Conservation (phyloP, 164 flowering plant genomes). For the Tinospora cordifolia region DNA sequence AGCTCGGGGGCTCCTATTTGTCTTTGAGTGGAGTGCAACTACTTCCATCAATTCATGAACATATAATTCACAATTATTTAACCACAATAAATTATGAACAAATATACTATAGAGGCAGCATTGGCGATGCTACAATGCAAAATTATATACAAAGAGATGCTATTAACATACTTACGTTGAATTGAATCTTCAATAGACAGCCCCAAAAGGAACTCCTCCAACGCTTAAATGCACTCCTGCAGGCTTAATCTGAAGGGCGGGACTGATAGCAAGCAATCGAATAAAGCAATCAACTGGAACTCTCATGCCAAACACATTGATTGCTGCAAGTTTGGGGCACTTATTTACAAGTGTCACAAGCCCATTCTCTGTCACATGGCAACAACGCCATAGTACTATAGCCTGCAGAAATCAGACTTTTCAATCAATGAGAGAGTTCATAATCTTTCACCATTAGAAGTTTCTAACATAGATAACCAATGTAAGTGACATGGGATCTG, state of each 20-base stretch:
- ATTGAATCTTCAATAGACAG: conserved; percentile 16
- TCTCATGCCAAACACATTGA: conserved; percentile 83
- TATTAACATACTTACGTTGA: background rate
- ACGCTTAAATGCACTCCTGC: conserved; percentile 27
- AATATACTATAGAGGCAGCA: background rate
- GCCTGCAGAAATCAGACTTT: conserved; percentile 31
- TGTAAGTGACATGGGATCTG: background rate
- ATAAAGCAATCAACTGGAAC: conserved; percentile 66
- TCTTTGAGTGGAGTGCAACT: too few relatives aligned
- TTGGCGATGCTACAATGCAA: background rate
- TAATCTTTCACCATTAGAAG: background rate
- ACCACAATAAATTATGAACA: background rate
- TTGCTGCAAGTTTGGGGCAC: conserved; percentile 63
- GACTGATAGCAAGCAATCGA: conserved; percentile 57
- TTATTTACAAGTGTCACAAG: conserved; percentile 63
- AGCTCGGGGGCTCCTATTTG: too few relatives aligned
- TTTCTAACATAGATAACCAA: background rate
- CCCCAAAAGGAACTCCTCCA: conserved; percentile 26
- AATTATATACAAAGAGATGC: background rate
- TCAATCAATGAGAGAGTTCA: background rate
- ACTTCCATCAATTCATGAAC: too few relatives aligned
- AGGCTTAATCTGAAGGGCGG: conserved; percentile 72
- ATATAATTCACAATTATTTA: background rate
- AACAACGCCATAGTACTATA: conserved; percentile 86
- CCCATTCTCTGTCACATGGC: conserved; percentile 80